Percentiles rank a stretch among this genome's conserved stretches.
Evolutionary conservation across 352 stramenopile species (phyloP).

Genomic region (Pythium oligandrum): DNA sequence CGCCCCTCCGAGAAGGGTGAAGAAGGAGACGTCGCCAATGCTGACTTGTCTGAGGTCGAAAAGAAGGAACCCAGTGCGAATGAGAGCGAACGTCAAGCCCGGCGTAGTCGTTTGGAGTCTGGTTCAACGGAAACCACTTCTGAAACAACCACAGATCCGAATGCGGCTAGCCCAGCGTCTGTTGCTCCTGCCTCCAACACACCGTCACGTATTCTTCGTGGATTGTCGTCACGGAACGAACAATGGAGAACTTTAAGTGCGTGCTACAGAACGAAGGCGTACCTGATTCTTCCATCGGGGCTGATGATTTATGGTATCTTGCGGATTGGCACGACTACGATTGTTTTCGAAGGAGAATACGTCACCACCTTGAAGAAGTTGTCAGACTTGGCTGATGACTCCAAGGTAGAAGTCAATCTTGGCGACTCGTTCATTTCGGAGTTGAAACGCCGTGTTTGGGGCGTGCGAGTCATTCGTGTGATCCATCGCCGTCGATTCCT

Average conservation of each 20-base stretch:
- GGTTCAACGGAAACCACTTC: slow-evolving; percentile 1
- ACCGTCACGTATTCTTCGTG: slow-evolving; percentile 27
- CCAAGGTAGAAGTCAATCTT: slow-evolving; percentile 27
- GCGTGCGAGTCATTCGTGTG: slow-evolving; percentile 73
- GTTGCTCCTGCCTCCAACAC: neutral
- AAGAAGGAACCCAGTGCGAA: neutral
- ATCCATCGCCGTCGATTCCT: slow-evolving; percentile 75
- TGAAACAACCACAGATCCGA: too few species aligned
- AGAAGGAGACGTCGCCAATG: slow-evolving; percentile 8
- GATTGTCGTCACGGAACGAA: slow-evolving; percentile 40
- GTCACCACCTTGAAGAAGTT: slow-evolving; percentile 64
- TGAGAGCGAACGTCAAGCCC: too few species aligned
- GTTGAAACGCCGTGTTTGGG: slow-evolving; percentile 70
- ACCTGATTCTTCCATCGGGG: slow-evolving; percentile 68
- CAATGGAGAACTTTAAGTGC: slow-evolving; percentile 64
- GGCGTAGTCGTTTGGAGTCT: slow-evolving; percentile 11
- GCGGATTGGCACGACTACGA: slow-evolving; percentile 61
- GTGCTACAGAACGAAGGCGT: slow-evolving; percentile 71
- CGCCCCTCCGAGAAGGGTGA: slow-evolving; percentile 15
- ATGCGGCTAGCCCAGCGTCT: too few species aligned
- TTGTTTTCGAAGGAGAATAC: slow-evolving; percentile 79
- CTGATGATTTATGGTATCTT: slow-evolving; percentile 70
- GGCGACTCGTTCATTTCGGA: slow-evolving; percentile 61
- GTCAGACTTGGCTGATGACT: slow-evolving; percentile 41
- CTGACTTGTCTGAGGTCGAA: neutral